These are phyloP conservation scores for Erodium chrysanthum DNA, from an alignment of 441 rosid genomes.

Conservation along the genomic window DNA sequence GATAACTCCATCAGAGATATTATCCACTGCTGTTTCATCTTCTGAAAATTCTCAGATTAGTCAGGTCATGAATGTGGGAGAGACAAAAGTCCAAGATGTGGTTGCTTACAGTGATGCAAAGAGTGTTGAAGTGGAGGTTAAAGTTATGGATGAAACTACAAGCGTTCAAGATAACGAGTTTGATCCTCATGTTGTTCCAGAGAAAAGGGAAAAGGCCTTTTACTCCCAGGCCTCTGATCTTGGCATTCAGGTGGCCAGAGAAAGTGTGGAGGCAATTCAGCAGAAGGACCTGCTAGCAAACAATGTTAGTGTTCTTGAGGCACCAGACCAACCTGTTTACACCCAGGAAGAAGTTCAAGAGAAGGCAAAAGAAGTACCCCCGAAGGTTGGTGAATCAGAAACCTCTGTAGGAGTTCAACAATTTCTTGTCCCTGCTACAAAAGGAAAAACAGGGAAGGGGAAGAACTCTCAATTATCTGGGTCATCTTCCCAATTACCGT, in stretches of 20 bases:
- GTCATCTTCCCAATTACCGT: slow-evolving; percentile 29
- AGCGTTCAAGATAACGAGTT: slow-evolving; percentile 24
- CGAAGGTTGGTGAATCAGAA: slow-evolving; percentile 29
- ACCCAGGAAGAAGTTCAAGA: slow-evolving; percentile 21
- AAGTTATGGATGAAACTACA: slow-evolving; percentile 35
- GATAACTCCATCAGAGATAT: slow-evolving; percentile 44
- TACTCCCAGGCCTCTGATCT: slow-evolving; percentile 46
- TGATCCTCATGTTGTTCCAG: slow-evolving; percentile 21
- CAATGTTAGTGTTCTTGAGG: slow-evolving; percentile 22
- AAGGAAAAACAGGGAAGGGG: slow-evolving; percentile 34
- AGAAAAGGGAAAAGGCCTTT: slow-evolving; percentile 39
- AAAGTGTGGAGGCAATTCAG: slow-evolving; percentile 24
- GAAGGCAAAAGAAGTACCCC: slow-evolving; percentile 21
- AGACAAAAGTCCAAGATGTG: slow-evolving; percentile 29
- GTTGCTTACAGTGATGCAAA: slow-evolving; percentile 25
- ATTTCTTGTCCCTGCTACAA: slow-evolving; percentile 25
- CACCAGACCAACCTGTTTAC: slow-evolving; percentile 20
- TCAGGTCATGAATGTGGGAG: slow-evolving; percentile 27
- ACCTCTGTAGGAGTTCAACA: slow-evolving; percentile 19
- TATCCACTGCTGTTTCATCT: slow-evolving; percentile 30
- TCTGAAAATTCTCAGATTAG: slow-evolving; percentile 30
- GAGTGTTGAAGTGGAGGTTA: slow-evolving; percentile 32
- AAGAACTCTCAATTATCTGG: slow-evolving; percentile 34
- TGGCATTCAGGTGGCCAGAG: slow-evolving; percentile 41
- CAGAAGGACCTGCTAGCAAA: slow-evolving; percentile 23